Evolutionary conservation across 352 stramenopile genomes (phyloP), one percentile per base, ranked within the genome.

Genomic region (Globisporangium yorkense): DNA sequence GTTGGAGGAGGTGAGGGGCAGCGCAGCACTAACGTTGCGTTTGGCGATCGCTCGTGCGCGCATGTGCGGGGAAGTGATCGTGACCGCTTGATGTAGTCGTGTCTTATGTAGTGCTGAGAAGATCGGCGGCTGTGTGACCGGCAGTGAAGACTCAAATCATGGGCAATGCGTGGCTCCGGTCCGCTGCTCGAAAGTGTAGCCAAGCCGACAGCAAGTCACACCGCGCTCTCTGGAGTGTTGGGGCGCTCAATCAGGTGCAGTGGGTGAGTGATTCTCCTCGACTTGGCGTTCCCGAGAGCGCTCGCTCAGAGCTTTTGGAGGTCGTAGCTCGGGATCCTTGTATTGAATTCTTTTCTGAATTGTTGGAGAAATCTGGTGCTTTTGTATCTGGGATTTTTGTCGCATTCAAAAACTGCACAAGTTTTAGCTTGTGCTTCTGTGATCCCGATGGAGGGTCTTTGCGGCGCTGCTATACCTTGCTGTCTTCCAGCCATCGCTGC

Each of bases 371-470:
- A 47, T 47, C 41, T 24, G 16, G 41, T 8, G 41, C 20, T 47
- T 47, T 47, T 47, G 41, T 24, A 47, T n/a, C 41, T 47, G 18
- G 41, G 41, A 47, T 47, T 47, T 47, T 15, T 24, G 33, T 37
- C 33, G 33, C 33, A 9, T 10, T 37, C 33, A 6, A 37, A 37
- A 37, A 37, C 24, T 37, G 33, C 33, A 37, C 33, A 27, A 27
- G 24, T 27, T 27, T 27, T 27, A 27, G 18, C 13, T 45, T 16
- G 39, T 43, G 12, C 4, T 16, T 43, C 39, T 45, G 40, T 45
- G 18, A 8, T 45, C 18, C 40, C 18, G n/a, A 45, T 45, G 18
- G 40, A 6, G 24, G 8, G 40, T 20, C 8, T n/a, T 45, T 2
- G 24, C 24, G 24, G 24, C 24, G 24, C 33, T 37, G 33, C 33